These are phyloP conservation scores for Boletales sp. DNA, from an alignment of 768 basidiomycete genomes.

Conservation along the genomic window DNA sequence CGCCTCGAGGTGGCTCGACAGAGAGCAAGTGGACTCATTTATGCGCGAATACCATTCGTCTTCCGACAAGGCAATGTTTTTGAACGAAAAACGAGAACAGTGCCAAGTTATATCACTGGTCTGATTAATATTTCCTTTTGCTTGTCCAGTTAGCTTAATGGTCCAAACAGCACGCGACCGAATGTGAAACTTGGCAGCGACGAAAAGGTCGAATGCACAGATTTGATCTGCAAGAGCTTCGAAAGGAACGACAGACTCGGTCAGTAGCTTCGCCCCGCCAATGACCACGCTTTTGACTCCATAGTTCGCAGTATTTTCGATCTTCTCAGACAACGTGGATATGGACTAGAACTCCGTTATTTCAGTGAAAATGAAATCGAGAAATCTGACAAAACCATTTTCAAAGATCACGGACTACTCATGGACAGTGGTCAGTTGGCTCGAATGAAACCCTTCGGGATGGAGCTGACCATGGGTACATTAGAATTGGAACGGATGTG, in stretches of 20 bases:
- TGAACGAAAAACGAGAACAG: neutral
- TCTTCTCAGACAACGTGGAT: conserved; percentile 12
- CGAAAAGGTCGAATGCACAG: conserved; percentile 8
- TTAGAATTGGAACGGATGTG: conserved; percentile 8
- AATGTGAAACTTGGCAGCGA: conserved; percentile 9
- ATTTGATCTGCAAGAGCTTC: conserved; percentile 8
- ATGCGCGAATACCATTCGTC: conserved; percentile 2
- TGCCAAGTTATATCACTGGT: conserved; percentile 1
- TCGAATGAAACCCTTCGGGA: neutral
- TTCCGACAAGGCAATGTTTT: conserved; percentile 2
- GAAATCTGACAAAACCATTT: conserved; percentile 2
- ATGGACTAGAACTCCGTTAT: conserved; percentile 6
- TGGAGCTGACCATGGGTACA: neutral
- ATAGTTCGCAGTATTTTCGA: conserved; percentile 14
- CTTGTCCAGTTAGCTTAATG: neutral
- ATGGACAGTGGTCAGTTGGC: conserved; percentile 7
- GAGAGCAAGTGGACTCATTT: conserved; percentile 8
- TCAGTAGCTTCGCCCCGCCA: neutral
- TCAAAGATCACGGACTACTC: conserved; percentile 9
- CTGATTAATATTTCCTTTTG: neutral
- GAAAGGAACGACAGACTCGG: conserved; percentile 10
- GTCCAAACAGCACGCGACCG: conserved; percentile 7
- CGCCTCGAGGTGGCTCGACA: conserved; percentile 6
- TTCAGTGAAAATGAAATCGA: neutral
- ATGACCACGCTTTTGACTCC: neutral